Conservation (phyloP, 2,329 filamentous ascomycete species). For the Aspergillus sp. region DNA sequence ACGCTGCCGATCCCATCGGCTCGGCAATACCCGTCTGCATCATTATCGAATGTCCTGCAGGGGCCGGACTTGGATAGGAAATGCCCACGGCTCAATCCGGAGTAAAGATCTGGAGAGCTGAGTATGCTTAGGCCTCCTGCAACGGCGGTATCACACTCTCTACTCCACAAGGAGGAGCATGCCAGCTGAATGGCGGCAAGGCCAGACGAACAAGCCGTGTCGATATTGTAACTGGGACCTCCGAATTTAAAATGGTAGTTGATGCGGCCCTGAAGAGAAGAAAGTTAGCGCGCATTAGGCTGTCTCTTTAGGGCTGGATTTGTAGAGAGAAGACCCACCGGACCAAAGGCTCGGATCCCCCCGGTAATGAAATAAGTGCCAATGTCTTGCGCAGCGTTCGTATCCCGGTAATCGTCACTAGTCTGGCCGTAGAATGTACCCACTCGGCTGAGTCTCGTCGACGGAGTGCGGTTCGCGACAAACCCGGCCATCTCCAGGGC, state of each 20-base stretch:
- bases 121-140: conserved; percentile 71
- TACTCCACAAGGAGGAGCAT: conserved; percentile 69
- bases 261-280: conserved; percentile 52
- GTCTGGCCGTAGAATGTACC: conserved; percentile 73
- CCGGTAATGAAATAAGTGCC: conserved; percentile 66
- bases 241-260: conserved; percentile 75
- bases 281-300: too few species aligned
- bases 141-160: conserved; percentile 76
- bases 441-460: conserved; percentile 60
- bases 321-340: conserved; percentile 17
- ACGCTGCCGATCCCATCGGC: conserved; percentile 51
- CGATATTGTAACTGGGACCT: conserved; percentile 68
- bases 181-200: conserved; percentile 68
- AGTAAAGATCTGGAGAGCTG: conserved; percentile 76
- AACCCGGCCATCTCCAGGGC: conserved; percentile 77
- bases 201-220: conserved; percentile 68
- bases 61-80: conserved; percentile 38
- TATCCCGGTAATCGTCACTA: conserved; percentile 63
- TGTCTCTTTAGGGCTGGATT: too few species aligned
- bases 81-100: conserved; percentile 61
- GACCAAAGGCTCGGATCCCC: conserved; percentile 59
- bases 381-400: conserved; percentile 68
- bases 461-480: conserved; percentile 66
- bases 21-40: conserved; percentile 56
- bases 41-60: conserved; percentile 51